A percentile compares a stretch with the other conserved stretches of the same genome.
These are phyloP conservation scores for Monosporascus sp. DNA, from an alignment of 2,329 filamentous ascomycete genomes.

Conservation along the genomic window DNA sequence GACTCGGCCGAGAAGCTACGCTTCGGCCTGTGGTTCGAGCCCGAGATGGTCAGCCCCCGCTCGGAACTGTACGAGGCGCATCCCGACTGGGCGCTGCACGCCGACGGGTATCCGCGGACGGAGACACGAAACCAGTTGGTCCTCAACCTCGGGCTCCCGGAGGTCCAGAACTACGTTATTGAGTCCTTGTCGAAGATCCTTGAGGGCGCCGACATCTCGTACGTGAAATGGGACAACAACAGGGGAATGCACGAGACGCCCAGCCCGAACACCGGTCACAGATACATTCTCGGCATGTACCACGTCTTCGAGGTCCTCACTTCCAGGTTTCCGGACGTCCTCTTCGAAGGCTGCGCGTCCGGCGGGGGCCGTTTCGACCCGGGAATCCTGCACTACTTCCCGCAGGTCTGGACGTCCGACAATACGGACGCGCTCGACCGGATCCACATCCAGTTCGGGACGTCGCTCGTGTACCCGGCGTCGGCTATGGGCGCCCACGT, in stretches of 20 bases:
- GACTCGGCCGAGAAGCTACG: slow-evolving; percentile 44
- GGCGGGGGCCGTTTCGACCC: slow-evolving; percentile 61
- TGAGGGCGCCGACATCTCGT: slow-evolving; percentile 46
- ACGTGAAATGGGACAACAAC: slow-evolving; percentile 68
- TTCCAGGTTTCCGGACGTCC: slow-evolving; percentile 52
- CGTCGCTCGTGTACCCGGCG: slow-evolving; percentile 56
- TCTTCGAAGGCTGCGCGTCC: slow-evolving; percentile 63
- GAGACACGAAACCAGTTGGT: slow-evolving; percentile 55
- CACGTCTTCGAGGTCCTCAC: slow-evolving; percentile 57
- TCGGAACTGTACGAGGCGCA: slow-evolving; percentile 56
- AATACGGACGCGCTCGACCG: slow-evolving; percentile 59
- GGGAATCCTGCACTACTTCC: slow-evolving; percentile 59
- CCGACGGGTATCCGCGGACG: slow-evolving; percentile 50
- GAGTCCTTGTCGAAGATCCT: slow-evolving; percentile 48
- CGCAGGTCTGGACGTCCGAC: slow-evolving; percentile 61
- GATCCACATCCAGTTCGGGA: slow-evolving; percentile 59
- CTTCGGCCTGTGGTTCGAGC: slow-evolving; percentile 64
- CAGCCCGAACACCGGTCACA: slow-evolving; percentile 47
- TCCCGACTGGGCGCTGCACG: slow-evolving; percentile 59
- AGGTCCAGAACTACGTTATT: slow-evolving; percentile 61
- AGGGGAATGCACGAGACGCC: slow-evolving; percentile 57
- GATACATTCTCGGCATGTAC: slow-evolving; percentile 61
- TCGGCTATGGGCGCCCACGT: slow-evolving; percentile 63
- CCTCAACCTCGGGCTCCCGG: slow-evolving; percentile 53
- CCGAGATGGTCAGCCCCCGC: slow-evolving; percentile 62